A percentile compares a stretch with the other conserved stretches of the same genome.
Conservation (phyloP, 345 rosid species). For the Heritiera littoralis region DNA sequence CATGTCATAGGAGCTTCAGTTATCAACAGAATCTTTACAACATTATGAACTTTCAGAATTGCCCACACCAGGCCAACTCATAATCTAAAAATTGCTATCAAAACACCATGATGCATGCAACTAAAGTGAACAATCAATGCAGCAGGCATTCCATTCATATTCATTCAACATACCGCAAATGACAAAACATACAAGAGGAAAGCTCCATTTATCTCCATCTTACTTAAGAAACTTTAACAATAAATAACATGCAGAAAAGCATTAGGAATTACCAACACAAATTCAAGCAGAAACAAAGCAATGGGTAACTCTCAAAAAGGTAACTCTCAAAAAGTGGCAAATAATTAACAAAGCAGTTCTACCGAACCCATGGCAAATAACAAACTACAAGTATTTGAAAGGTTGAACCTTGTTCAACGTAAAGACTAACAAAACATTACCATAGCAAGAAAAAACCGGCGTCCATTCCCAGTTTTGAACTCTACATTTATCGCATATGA, state of each 20-base stretch:
- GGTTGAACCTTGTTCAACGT: not conserved
- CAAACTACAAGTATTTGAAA: not conserved
- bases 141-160: not conserved
- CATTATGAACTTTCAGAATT: not conserved
- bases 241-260: not conserved
- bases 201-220: not conserved
- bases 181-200: not conserved
- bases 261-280: not conserved
- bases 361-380: not conserved
- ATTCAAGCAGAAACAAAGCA: not conserved
- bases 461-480: not conserved
- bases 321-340: not conserved
- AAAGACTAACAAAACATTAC: not conserved
- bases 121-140: not conserved
- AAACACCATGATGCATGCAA: not conserved
- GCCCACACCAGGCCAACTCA: not conserved
- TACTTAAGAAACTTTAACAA: not conserved
- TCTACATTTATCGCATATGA: not conserved
- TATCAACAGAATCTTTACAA: constrained; percentile 4
- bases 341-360: not conserved
- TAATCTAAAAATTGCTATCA: not conserved
- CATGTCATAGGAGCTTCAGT: not conserved
- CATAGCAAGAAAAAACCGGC: not conserved
- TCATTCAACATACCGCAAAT: not conserved
- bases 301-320: not conserved